phyloP scores from a whole-genome alignment of 2,329 filamentous ascomycete genomes.

The Blastomyces emzantsi region DNA sequence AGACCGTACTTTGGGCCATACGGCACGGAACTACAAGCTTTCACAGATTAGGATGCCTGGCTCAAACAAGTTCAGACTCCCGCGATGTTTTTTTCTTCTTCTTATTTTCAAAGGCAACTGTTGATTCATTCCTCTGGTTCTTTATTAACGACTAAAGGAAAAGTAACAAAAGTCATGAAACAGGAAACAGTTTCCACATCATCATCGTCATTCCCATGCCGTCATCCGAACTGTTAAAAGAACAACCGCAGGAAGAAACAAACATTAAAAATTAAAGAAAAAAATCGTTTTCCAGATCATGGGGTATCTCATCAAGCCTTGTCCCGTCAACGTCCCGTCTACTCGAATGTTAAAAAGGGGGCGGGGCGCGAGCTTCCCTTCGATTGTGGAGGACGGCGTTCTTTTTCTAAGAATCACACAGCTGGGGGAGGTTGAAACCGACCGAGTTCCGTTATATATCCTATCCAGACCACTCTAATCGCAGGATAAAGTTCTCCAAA shows the following conservation, averaged over 20 bases:
- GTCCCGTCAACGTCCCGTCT: slow-evolving; percentile 33
- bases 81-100: too few species aligned
- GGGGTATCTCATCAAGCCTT: slow-evolving; percentile 37
- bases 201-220: not conserved
- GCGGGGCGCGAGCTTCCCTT: slow-evolving; percentile 13
- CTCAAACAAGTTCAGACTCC: not conserved
- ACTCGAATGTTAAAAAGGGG: slow-evolving; percentile 12
- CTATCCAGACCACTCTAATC: slow-evolving; percentile 18
- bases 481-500: slow-evolving; percentile 24
- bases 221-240: not conserved
- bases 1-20: too few species aligned
- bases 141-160: not conserved
- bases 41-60: too few species aligned
- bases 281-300: slow-evolving; percentile 22
- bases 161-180: not conserved
- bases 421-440: slow-evolving; percentile 6
- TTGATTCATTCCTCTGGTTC: not conserved
- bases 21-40: too few species aligned
- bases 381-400: slow-evolving; percentile 12
- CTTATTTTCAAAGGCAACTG: not conserved
- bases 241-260: slow-evolving; percentile 1
- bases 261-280: slow-evolving; percentile 12
- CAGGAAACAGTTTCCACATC: not conserved
- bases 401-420: slow-evolving; percentile 15
- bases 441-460: not conserved